phyloP scores from a whole-genome alignment of 2,329 filamentous ascomycete genomes.

The Aureobasidium mangrovei region DNA sequence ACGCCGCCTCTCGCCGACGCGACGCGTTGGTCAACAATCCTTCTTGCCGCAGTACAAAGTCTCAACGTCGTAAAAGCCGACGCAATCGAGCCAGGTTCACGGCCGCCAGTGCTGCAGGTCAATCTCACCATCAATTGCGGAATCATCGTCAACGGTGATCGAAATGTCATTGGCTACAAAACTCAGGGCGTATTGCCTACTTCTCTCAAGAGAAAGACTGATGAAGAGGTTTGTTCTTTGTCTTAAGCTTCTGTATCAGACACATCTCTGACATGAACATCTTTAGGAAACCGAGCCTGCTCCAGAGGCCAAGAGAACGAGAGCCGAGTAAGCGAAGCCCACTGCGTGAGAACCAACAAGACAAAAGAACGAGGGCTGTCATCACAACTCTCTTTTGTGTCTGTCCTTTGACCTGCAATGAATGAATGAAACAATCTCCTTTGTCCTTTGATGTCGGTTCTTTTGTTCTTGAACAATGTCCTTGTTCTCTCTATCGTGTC shows the following conservation, averaged over 20 bases:
- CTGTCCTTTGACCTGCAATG: not conserved
- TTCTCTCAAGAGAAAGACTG: slow-evolving; percentile 19
- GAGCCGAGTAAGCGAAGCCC: not conserved
- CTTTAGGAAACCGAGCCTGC: not conserved
- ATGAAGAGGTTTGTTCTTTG: slow-evolving; percentile 6
- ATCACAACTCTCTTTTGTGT: not conserved
- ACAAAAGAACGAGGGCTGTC: not conserved
- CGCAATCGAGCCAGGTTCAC: slow-evolving; percentile 32
- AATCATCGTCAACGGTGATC: slow-evolving; percentile 24
- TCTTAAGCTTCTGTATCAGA: not conserved
- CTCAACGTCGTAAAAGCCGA: slow-evolving; percentile 27
- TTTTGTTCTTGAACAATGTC: not conserved
- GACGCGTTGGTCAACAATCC: slow-evolving; percentile 35
- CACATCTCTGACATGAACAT: not conserved
- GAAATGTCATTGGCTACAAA: slow-evolving; percentile 26
- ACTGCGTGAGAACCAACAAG: not conserved
- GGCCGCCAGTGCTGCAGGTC: slow-evolving; percentile 37
- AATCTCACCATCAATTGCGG: slow-evolving; percentile 34
- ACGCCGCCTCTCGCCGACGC: slow-evolving; percentile 32
- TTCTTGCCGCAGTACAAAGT: slow-evolving; percentile 39
- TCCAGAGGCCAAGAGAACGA: not conserved
- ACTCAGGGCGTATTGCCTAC: not conserved
- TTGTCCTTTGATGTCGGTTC: not conserved
- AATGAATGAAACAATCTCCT: not conserved
- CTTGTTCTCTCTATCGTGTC: not conserved